Evolutionary conservation across 768 basidiomycete genomes (phyloP).

Genomic region (Hypholoma sublateritium): DNA sequence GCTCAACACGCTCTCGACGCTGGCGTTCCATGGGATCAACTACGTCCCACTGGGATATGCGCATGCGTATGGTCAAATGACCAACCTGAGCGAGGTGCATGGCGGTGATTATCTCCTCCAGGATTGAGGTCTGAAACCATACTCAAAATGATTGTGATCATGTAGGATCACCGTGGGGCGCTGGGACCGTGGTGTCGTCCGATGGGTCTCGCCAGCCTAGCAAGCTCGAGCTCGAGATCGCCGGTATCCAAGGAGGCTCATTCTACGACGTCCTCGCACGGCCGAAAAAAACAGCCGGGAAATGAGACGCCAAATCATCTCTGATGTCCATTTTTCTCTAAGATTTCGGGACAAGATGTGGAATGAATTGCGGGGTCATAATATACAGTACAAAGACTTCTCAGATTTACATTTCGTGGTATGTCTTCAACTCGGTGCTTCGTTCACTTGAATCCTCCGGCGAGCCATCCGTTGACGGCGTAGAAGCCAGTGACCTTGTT

Average conservation of each 20-base stretch:
- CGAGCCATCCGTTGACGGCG: constrained; percentile 33
- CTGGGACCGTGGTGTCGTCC: constrained; percentile 58
- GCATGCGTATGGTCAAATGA: constrained; percentile 24
- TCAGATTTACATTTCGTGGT: background rate
- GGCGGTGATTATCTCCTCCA: constrained; percentile 42
- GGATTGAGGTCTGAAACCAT: constrained; percentile 14
- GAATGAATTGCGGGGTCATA: background rate
- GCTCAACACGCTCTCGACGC: constrained; percentile 43
- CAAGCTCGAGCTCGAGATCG: constrained; percentile 55
- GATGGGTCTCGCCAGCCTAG: constrained; percentile 62
- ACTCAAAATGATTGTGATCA: background rate
- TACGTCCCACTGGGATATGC: constrained; percentile 37
- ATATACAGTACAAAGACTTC: background rate
- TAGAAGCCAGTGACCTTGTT: constrained; percentile 33
- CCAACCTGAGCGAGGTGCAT: constrained; percentile 49
- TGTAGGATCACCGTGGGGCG: constrained; percentile 76
- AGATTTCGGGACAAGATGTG: too few relatives aligned
- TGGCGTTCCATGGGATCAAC: constrained; percentile 60
- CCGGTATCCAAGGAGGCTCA: constrained; percentile 52
- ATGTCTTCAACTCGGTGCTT: background rate
- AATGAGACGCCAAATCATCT: too few relatives aligned
- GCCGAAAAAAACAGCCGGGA: background rate
- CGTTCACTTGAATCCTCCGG: constrained; percentile 28
- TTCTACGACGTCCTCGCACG: constrained; percentile 49
- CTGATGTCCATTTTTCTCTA: too few relatives aligned